Base-by-base conservation (phyloP, 2,329 filamentous ascomycete species). In the Diaporthe vaccinii region DNA sequence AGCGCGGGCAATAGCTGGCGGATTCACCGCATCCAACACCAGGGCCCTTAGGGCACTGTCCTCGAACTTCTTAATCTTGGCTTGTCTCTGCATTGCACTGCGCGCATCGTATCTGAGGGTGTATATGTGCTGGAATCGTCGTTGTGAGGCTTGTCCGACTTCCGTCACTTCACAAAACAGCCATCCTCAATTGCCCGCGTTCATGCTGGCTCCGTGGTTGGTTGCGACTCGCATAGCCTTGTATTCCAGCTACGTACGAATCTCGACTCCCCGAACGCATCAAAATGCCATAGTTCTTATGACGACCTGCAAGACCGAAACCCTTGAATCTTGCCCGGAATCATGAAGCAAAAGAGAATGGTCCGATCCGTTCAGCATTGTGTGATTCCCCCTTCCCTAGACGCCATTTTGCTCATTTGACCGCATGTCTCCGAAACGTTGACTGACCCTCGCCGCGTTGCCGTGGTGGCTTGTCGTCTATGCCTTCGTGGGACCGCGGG, bases 1-100 rank as follows among this genome's bases (percentile, higher is more conserved):
- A 95, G 81, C 90, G 95, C 81, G 95, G 96, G 8, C 91, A 93
- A 81, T 90, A 59, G 31, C 22, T 25, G 39, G 28, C 22, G 14
- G 25, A 28, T 6, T 69, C 55, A 51, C n/a, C 15, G 12, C 10
- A 84, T 39, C 78, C 78, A 55, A 28, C 49, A 69, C 49, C n/a
- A 14, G 20, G 9, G 22, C 28, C 44, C 20, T 78, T 10, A 20
- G 46, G 34, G 7, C 46, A 25, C n/a, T 14, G 14, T 39, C 14
- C 46, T 69, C 65, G 31, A 49, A 31, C 49, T 25, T 34, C 34
- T 55, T 55, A 15, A 55, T 69, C 65, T 55, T 55, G 65, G 65
- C 65, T 55, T 41, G 65, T 69, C 65, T 68, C 65, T 53, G 67
- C 36, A 61, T 72, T 65, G 20, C 34, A 41, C 22, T 10, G 39